Evolutionary conservation across 2,329 filamentous ascomycete species (phyloP), one percentile per base, ranked within the genome.

Genomic region (Alternaria ventricosa): DNA sequence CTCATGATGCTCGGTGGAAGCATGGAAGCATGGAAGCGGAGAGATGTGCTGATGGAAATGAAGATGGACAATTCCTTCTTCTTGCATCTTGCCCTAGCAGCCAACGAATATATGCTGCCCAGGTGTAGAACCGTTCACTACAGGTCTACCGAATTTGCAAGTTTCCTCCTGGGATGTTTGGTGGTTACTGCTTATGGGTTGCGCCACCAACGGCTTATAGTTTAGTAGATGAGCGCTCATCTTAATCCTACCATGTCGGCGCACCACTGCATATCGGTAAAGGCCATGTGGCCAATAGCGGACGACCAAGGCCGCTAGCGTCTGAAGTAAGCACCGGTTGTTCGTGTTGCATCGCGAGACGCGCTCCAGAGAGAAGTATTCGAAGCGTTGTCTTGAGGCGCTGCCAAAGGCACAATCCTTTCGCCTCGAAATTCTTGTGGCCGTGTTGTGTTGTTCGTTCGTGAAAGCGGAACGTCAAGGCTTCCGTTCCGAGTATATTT

Each of bases 231-330:
- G 49, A 36, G 49, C 18, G 49, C 49, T 51, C 49, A 51, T 51
- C 33, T 51, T 30, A 22, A 51, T 51, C 49, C 28, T 51, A 36
- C 49, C 20, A 41, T 41, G 49, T 51, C 49, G 49, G 49, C 49
- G n/a, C 49, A 51, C 49, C 28, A 36, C 9, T 51, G 49, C 49
- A 51, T 51, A 23, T 51, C 49, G 49, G 28, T 51, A 51, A 25
- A 53, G 30, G 20, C 22, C 30, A 41, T 23, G 49, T 27, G 55
- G n/a, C 45, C 44, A 47, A 57, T 49, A 27, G 22, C 18, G 44
- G 23, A n/a, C 15, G 43, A 36, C 28, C 55, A 50, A 30, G 45
- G 45, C 28, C 45, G 45, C 55, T 57, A 57, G 55, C 45, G 55
- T 27, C 15, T 12, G 30, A 50, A 30, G 55, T 57, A 57, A 57